Percentiles rank a stretch among this genome's conserved stretches.
These are phyloP conservation scores for Cystobasidium ongulense DNA, from an alignment of 768 basidiomycete species.

Conservation along the genomic window DNA sequence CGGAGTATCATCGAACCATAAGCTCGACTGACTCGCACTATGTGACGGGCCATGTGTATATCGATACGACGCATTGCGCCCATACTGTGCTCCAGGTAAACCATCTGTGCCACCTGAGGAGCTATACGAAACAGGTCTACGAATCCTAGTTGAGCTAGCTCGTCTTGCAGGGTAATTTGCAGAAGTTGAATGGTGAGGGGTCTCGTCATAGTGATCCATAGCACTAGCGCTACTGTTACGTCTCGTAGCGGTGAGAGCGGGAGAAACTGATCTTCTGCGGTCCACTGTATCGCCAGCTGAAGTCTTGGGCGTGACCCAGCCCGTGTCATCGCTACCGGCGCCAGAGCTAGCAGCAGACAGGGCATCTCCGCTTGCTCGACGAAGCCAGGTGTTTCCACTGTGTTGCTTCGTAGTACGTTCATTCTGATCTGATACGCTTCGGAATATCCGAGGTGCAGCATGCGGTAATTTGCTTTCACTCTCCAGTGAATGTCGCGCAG, in stretches of 20 bases:
- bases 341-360: neutral
- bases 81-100: neutral
- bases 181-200: neutral
- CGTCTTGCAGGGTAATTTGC: neutral
- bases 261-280: neutral
- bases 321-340: constrained; percentile 19
- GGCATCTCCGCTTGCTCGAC: neutral
- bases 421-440: neutral
- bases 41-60: neutral
- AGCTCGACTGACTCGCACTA: neutral
- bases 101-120: neutral
- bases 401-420: neutral
- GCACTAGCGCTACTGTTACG: neutral
- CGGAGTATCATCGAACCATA: constrained; percentile 18
- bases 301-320: constrained; percentile 17
- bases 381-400: neutral
- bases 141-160: neutral
- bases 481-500: neutral
- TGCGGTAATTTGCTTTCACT: neutral
- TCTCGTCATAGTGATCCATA: neutral
- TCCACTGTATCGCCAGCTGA: neutral
- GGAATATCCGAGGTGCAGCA: neutral
- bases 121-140: neutral
- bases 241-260: neutral
- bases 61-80: neutral